These are phyloP conservation scores for Aspergillus indologenus DNA, from an alignment of 495 filamentous ascomycete species.

Conservation along the genomic window DNA sequence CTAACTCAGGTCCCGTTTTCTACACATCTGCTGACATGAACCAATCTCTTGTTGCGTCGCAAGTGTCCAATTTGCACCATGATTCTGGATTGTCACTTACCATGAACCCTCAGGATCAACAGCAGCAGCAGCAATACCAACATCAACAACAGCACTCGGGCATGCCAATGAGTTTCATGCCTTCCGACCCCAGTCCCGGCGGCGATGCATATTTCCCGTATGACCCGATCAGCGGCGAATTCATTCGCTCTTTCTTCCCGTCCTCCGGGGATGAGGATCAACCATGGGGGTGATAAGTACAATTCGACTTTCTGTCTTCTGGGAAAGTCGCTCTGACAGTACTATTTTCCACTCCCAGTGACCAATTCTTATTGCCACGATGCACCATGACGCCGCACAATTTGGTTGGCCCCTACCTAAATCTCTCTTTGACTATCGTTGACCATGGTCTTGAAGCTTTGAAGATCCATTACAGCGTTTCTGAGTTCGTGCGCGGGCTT, in stretches of 20 bases:
- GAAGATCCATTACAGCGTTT: no score
- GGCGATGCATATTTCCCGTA: conserved; percentile 43
- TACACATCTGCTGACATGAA: background rate
- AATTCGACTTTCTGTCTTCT: background rate
- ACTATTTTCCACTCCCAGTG: no score
- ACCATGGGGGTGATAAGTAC: conserved; percentile 10
- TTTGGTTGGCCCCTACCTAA: no score
- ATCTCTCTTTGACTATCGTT: no score
- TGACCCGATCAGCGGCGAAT: conserved; percentile 45
- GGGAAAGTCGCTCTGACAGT: no score
- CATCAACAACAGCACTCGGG: background rate
- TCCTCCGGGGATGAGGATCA: conserved; percentile 24
- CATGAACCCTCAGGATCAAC: background rate
- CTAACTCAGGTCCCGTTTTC: background rate
- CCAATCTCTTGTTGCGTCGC: background rate
- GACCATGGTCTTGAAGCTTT: no score
- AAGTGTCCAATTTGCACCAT: background rate
- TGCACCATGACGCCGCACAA: no score
- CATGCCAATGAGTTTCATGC: background rate
- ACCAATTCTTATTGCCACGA: no score
- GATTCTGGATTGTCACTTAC: background rate
- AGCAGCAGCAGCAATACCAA: background rate
- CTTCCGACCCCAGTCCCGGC: conserved; percentile 2
- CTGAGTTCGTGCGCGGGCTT: no score
- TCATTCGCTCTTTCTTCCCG: conserved; percentile 47